phyloP scores from a whole-genome alignment of 345 rosid species.

The Ceriops tagal region DNA sequence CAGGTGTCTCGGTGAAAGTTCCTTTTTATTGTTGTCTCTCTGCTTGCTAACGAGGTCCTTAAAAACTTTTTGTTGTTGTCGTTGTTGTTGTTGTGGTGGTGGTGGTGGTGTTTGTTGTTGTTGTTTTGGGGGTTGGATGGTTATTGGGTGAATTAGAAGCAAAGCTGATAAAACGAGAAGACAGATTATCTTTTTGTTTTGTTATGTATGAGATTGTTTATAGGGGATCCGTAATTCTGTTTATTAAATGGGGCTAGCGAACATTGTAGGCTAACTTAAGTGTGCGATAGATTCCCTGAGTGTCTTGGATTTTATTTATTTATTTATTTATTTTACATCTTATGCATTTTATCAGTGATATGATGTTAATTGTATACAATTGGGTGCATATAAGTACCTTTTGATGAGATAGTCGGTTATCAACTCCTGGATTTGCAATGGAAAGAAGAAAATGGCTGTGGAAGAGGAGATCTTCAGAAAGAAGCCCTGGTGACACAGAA shows the following conservation, averaged over 20 bases:
- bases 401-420: conserved; percentile 32
- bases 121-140: conserved; percentile 34
- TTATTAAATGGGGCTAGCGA: conserved; percentile 19
- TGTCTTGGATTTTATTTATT: conserved; percentile 9
- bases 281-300: background rate
- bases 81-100: background rate
- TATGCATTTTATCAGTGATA: background rate
- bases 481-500: conserved; percentile 66
- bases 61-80: conserved; percentile 3
- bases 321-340: conserved; percentile 2
- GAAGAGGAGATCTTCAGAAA: conserved; percentile 72
- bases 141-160: conserved; percentile 50
- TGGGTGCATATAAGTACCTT: conserved; percentile 37
- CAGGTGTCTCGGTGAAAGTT: background rate
- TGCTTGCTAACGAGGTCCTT: conserved; percentile 12
- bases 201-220: conserved; percentile 16
- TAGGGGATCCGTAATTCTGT: conserved; percentile 26
- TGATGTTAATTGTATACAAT: conserved; percentile 2
- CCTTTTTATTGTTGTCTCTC: background rate
- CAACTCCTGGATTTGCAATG: conserved; percentile 35
- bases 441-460: conserved; percentile 75
- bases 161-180: conserved; percentile 39
- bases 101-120: background rate
- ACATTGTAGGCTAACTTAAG: background rate
- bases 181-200: conserved; percentile 17